Evolutionary conservation across 140 eudicot genomes (phyloP), one percentile per base, ranked within the genome.

Genomic region (Flaveria floridana): DNA sequence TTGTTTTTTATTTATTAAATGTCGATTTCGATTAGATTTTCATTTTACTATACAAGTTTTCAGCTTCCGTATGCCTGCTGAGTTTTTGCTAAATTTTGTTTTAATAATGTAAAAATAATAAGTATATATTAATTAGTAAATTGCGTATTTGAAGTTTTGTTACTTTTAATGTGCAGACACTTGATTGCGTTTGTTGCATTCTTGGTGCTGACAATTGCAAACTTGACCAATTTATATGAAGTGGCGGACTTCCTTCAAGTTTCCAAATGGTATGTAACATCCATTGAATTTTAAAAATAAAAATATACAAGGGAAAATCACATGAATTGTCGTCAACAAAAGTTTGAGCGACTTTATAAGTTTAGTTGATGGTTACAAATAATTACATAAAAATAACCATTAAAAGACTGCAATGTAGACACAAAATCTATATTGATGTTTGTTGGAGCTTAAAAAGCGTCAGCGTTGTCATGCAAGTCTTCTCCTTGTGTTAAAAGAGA

Each of bases 111-210:
- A 44, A 10, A 44, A 9, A 44, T 2, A 10, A 44, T 9, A 9
- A 44, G 8, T 13, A 48, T 34, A 34, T 34, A 34, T 5, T 34
- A 34, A 34, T 4, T 34, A 34, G 41, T 34, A 34, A 34, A 34
- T 34, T 34, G 41, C 41, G 41, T 4, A 34, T 34, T 34, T 34
- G 65, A 19, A 56, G 20, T 55, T 18, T 48, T 64, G n/a, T 16
- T 39, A 26, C 50, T 65, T 69, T 71, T 19, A 77, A 25, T 65
- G 64, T 93, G 87, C 89, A 93, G 99, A 78, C 99, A 93, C 86
- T 81, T 93, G 56, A 64, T 93, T 58, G 99, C 97, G 37, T 90
- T 93, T 85, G 46, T 77, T 68, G 76, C 84, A 50, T 93, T 93
- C 66, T 77, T 93, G 77, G 84, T 72, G 37, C 78, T 93, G 58